Percentiles rank a stretch among this genome's conserved stretches.
Conservation (phyloP, 1,139 yeast species). For the Taphrina populina region DNA sequence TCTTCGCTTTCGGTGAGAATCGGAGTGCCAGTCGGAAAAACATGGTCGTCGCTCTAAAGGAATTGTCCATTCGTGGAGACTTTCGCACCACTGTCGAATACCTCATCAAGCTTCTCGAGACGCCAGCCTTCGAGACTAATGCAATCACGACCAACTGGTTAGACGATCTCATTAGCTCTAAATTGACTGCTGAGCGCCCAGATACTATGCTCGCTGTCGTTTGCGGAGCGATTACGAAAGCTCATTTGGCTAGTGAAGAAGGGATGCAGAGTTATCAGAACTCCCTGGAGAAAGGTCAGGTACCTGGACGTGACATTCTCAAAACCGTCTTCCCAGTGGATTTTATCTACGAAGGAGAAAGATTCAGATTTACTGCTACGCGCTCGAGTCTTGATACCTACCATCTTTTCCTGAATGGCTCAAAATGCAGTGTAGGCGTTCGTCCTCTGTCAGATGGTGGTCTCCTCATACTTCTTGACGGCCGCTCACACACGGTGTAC, state of each 20-base stretch:
- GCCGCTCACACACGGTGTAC: conserved; percentile 90
- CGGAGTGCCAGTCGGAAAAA: conserved; percentile 97
- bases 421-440: conserved; percentile 82
- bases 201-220: conserved; percentile 85
- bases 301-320: conserved; percentile 73
- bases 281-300: conserved; percentile 91
- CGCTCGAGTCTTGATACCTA: conserved; percentile 81
- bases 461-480: conserved; percentile 78
- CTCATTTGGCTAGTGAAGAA: conserved; percentile 75
- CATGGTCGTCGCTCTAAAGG: conserved; percentile 97
- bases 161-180: conserved; percentile 89
- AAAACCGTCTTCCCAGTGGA: conserved; percentile 89
- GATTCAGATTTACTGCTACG: conserved; percentile 93
- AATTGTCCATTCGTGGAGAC: conserved; percentile 94
- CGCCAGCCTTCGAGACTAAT: conserved; percentile 93
- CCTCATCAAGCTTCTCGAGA: conserved; percentile 86
- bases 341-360: conserved; percentile 88
- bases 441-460: conserved; percentile 93
- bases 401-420: conserved; percentile 88
- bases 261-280: conserved; percentile 66
- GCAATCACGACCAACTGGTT: conserved; percentile 98
- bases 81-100: conserved; percentile 97
- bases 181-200: conserved; percentile 94
- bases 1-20: conserved; percentile 97
- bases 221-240: conserved; percentile 96